These are phyloP conservation scores for Sechiopsis laciniata DNA, from an alignment of 306 rosid genomes.

Conservation along the genomic window DNA sequence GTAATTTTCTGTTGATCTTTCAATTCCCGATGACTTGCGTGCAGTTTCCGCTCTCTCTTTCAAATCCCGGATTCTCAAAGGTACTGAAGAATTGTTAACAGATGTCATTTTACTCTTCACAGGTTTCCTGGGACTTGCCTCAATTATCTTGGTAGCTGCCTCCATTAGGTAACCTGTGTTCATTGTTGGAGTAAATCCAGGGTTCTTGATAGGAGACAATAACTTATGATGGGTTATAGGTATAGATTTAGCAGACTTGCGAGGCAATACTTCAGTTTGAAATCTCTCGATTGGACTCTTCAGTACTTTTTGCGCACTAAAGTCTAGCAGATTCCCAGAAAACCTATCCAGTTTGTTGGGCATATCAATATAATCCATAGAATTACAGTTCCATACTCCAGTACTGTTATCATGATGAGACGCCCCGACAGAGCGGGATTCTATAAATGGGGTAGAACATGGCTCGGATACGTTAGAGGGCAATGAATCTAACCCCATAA, in stretches of 20 bases:
- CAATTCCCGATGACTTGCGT: slow-evolving; percentile 40
- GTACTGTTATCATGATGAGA: slow-evolving; percentile 38
- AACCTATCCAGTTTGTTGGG: slow-evolving; percentile 44
- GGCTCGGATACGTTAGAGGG: slow-evolving; percentile 45
- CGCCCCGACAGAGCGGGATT: slow-evolving; percentile 39
- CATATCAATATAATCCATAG: slow-evolving; percentile 36
- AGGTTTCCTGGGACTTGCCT: slow-evolving; percentile 60
- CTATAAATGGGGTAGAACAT: slow-evolving; percentile 34
- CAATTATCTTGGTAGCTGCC: slow-evolving; percentile 85
- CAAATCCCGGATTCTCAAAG: slow-evolving; percentile 67
- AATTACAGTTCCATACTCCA: slow-evolving; percentile 34
- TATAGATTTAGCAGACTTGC: slow-evolving; percentile 78
- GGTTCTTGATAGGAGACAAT: slow-evolving; percentile 74
- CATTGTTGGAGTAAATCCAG: slow-evolving; percentile 50
- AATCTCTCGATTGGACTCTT: slow-evolving; percentile 56
- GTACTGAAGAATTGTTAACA: slow-evolving; percentile 57
- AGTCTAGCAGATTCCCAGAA: slow-evolving; percentile 43
- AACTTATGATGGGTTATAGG: slow-evolving; percentile 75
- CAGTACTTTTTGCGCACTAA: slow-evolving; percentile 39
- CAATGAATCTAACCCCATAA: slow-evolving; percentile 88
- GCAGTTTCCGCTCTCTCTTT: slow-evolving; percentile 70
- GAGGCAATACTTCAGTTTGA: slow-evolving; percentile 83
- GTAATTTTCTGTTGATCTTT: slow-evolving; percentile 27
- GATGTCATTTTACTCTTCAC: slow-evolving; percentile 38
- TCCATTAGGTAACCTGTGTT: slow-evolving; percentile 65